Conservation (phyloP, 1,284 basidiomycete genomes). For the Hypsizygus ulmarius region DNA sequence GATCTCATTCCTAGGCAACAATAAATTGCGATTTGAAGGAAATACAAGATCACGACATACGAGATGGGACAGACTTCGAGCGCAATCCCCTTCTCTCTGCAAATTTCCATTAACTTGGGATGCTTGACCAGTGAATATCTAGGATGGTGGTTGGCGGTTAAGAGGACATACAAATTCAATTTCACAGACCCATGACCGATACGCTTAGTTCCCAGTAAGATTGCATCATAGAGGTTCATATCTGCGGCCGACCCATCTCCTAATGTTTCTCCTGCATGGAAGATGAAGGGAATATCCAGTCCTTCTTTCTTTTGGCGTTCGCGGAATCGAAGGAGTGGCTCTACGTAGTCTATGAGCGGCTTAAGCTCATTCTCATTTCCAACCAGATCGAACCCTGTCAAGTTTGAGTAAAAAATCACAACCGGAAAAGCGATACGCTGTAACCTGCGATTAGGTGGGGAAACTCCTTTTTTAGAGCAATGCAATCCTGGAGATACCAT, state of each 20-base stretch:
- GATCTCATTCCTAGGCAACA: slow-evolving; percentile 56
- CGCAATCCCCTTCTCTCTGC: slow-evolving; percentile 60
- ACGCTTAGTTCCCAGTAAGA: slow-evolving; percentile 71
- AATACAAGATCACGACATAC: slow-evolving; percentile 37
- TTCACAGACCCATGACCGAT: slow-evolving; percentile 70
- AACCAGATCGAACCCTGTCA: slow-evolving; percentile 74
- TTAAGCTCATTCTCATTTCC: slow-evolving; percentile 67
- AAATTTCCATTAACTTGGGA: slow-evolving; percentile 65
- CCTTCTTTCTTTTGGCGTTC: slow-evolving; percentile 54
- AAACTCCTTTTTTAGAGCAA: slow-evolving; percentile 69
- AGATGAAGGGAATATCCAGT: slow-evolving; percentile 72
- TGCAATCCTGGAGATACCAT: slow-evolving; percentile 72
- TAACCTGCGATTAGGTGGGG: slow-evolving; percentile 69
- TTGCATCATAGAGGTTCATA: slow-evolving; percentile 75
- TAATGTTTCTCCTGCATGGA: slow-evolving; percentile 79
- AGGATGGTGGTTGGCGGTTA: slow-evolving; percentile 4
- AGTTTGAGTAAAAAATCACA: slow-evolving; percentile 5
- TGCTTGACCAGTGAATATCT: slow-evolving; percentile 75
- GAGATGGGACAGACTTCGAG: slow-evolving; percentile 74
- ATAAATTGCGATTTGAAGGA: not conserved
- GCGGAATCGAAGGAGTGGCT: slow-evolving; percentile 60
- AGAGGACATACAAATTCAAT: not conserved
- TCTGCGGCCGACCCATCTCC: slow-evolving; percentile 72
- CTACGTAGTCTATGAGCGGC: slow-evolving; percentile 65
- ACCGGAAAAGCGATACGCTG: slow-evolving; percentile 9